Evolutionary conservation across 106 monocot genomes (phyloP), one percentile per base, ranked within the genome.

Genomic region (Dendrobium nobile): DNA sequence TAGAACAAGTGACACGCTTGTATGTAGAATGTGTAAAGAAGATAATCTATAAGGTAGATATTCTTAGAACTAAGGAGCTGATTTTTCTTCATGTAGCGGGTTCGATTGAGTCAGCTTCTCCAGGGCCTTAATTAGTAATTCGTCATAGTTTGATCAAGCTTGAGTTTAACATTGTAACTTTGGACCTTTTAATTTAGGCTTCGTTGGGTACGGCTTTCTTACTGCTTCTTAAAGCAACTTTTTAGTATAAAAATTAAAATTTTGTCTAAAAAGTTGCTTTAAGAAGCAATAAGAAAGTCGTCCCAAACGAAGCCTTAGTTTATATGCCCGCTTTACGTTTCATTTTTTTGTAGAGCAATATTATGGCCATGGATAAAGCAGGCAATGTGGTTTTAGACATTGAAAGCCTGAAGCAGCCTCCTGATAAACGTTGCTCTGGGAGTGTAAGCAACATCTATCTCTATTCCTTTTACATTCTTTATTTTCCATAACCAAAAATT

Each of bases 371-470:
- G 79, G 88, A 92, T 42, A 89, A 88, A 81, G 82, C 79, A 47
- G 82, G 89, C 10, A 88, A 79, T 86, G 83, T 92, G 70, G 58
- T 92, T 20, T 73, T 98, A 76, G 97, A 98, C 82, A 87, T 98
- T 75, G 97, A 94, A 67, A 87, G 75, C 77, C 87, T 92, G 48
- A 59, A 80, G 54, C 97, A 89, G 42, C 73, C 80, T 18, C 58
- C 83, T 55, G 92, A 94, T 82, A 92, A 84, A 84, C 87, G 88
- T 82, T 92, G 94, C 88, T 87, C 43, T 20, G 74, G 19, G 28
- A 74, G n/a, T 74, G 74, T 74, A 43, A 74, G 43, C 43, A 43
- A 16, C 1, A 1, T 3, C 2, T 22, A 19, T 43, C 74, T 43
- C 8, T 42, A 16, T 72, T 72, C 0, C 27, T 4, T 37, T 72